Evolutionary conservation across 441 rosid genomes (phyloP).

Genomic region (Bruguiera hainesii): DNA sequence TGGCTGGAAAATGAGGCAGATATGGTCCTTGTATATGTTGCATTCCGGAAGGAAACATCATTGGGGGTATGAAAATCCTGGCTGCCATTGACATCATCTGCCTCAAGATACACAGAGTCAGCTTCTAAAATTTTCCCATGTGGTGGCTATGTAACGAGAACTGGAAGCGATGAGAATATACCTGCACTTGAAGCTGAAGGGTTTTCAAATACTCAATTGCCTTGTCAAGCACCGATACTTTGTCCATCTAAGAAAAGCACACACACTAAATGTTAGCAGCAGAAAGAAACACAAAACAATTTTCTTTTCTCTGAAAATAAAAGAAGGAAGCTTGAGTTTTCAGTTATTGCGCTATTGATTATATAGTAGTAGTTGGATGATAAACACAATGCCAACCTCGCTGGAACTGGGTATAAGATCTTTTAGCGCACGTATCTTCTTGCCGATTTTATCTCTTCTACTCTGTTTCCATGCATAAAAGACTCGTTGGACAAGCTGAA

Average conservation of each 20-base stretch:
- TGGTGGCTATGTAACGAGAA: background rate
- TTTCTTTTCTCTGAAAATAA: background rate
- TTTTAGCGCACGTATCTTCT: constrained; percentile 83
- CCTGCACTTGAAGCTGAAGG: constrained; percentile 83
- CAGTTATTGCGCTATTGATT: background rate
- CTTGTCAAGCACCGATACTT: constrained; percentile 68
- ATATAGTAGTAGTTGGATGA: background rate
- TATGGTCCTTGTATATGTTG: constrained; percentile 31
- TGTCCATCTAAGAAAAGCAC: constrained; percentile 42
- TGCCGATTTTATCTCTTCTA: constrained; percentile 78
- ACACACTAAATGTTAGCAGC: background rate
- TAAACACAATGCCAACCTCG: constrained; percentile 39
- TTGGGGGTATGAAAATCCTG: constrained; percentile 28
- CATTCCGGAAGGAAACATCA: constrained; percentile 38
- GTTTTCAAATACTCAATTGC: constrained; percentile 63
- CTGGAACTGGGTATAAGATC: constrained; percentile 73
- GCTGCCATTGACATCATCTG: constrained; percentile 60
- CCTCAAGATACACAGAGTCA: background rate
- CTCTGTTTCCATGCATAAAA: constrained; percentile 36
- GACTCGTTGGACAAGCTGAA: background rate
- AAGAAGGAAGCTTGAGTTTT: background rate
- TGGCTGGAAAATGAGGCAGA: constrained; percentile 29
- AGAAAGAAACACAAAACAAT: background rate
- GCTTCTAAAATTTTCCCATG: background rate
- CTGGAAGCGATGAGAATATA: background rate